Evolutionary conservation across 306 rosid genomes (phyloP), one percentile per base, ranked within the genome.

Genomic region (Neltuma alba): DNA sequence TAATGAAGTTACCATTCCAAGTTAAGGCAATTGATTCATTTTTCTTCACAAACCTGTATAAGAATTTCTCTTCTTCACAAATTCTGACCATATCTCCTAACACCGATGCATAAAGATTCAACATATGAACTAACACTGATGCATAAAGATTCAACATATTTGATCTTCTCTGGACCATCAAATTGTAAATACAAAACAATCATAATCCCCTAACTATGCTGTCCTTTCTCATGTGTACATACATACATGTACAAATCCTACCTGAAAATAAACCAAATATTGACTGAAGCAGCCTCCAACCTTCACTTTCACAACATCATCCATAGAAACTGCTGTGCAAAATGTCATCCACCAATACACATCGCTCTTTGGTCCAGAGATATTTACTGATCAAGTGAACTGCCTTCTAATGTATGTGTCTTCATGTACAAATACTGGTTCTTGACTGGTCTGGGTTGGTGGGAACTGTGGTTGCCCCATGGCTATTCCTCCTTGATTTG

Each of bases 391-490:
- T 91, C 93, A 94, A n/a, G 95, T 87, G 86, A 86, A 91, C 70
- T 95, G 97, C 72, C 97, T 85, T 77, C 98, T 87, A 45, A 84
- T 80, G 31, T 92, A 95, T 0, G 99, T 95, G 85, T 95, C 99
- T 84, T 95, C 97, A 3, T 90, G 99, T 42, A 95, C 95, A 64
- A 92, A 94, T 3, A 92, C 95, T 0, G 99, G 99, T 1, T 88
- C 89, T n/a, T 87, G 87, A 70, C 77, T 66, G 12, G 40, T 74
- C 71, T 80, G 93, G 27, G 87, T 79, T 69, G 93, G 97, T 61
- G 93, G 97, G 44, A 94, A 62, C 75, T 91, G 97, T 23, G 97
- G 95, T 31, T 91, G 96, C 62, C 91, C 99, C 97, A 95, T 87
- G 68, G 97, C 98, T 78, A 94, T 89, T 68, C 79, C 80, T n/a